phyloP scores from a whole-genome alignment of 345 rosid species.

The Populus davidiana region DNA sequence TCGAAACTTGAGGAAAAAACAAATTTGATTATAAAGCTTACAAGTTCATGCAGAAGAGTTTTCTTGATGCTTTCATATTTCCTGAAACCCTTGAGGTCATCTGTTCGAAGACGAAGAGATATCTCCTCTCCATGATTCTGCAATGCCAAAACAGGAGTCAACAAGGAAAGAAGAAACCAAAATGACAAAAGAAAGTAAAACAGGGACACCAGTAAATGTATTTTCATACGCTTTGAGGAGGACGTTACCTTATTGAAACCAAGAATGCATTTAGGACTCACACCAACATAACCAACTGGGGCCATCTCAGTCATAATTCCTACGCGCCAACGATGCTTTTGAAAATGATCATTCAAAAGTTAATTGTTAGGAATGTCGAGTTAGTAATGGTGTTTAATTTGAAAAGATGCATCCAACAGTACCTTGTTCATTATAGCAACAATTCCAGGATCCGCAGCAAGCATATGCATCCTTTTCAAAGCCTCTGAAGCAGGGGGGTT shows the following conservation, averaged over 20 bases:
- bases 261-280: slow-evolving; percentile 78
- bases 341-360: slow-evolving; percentile 9
- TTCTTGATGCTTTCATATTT: slow-evolving; percentile 87
- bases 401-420: not conserved
- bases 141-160: slow-evolving; percentile 17
- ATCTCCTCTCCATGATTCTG: slow-evolving; percentile 97
- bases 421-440: slow-evolving; percentile 91
- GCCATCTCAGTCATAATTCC: slow-evolving; percentile 96
- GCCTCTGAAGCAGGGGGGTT: slow-evolving; percentile 87
- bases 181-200: not conserved
- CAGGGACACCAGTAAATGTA: not conserved
- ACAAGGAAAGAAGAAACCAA: not conserved
- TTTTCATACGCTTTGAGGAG: not conserved
- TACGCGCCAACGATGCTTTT: slow-evolving; percentile 80
- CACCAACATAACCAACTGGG: slow-evolving; percentile 95
- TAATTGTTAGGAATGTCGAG: slow-evolving; percentile 3
- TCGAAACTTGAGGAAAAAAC: not conserved
- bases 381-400: not conserved
- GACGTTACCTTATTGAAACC: slow-evolving; percentile 78
- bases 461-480: slow-evolving; percentile 89
- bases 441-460: slow-evolving; percentile 95
- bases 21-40: slow-evolving; percentile 27
- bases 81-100: slow-evolving; percentile 94
- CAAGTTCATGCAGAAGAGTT: slow-evolving; percentile 94
- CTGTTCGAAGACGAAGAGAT: slow-evolving; percentile 91